phyloP scores from a whole-genome alignment of 306 rosid genomes.

The Clitoria ternatea region DNA sequence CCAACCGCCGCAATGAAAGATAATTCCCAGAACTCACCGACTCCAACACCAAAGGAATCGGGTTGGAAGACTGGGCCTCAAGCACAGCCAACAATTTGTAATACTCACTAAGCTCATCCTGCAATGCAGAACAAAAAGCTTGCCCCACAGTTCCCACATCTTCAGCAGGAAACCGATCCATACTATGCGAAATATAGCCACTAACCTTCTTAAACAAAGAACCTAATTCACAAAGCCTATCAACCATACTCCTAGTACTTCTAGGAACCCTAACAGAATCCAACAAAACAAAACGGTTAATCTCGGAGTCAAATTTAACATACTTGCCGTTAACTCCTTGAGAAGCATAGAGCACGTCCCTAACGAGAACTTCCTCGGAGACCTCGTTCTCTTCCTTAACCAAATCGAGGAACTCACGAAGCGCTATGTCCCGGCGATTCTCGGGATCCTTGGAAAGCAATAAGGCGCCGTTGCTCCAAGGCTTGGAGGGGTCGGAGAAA shows the following conservation, averaged over 20 bases:
- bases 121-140: constrained; percentile 91
- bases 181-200: constrained; percentile 60
- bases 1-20: constrained; percentile 77
- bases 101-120: constrained; percentile 88
- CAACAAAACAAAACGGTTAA: constrained; percentile 46
- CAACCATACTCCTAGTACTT: constrained; percentile 58
- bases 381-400: constrained; percentile 77
- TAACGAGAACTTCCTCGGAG: constrained; percentile 72
- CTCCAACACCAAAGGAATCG: constrained; percentile 74
- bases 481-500: constrained; percentile 6
- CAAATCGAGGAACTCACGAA: constrained; percentile 60
- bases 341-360: constrained; percentile 87
- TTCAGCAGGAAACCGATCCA: constrained; percentile 72
- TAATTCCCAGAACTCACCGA: constrained; percentile 59
- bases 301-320: constrained; percentile 53
- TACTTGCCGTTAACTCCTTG: constrained; percentile 88
- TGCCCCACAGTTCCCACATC: constrained; percentile 92
- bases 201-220: constrained; percentile 77
- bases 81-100: constrained; percentile 89
- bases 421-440: constrained; percentile 72
- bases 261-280: constrained; percentile 63
- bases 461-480: constrained; percentile 70
- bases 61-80: constrained; percentile 77
- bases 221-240: constrained; percentile 83
- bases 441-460: constrained; percentile 64